phyloP scores from a whole-genome alignment of 192 early-diverging fungal genomes.

The Phycomyces nitens region DNA sequence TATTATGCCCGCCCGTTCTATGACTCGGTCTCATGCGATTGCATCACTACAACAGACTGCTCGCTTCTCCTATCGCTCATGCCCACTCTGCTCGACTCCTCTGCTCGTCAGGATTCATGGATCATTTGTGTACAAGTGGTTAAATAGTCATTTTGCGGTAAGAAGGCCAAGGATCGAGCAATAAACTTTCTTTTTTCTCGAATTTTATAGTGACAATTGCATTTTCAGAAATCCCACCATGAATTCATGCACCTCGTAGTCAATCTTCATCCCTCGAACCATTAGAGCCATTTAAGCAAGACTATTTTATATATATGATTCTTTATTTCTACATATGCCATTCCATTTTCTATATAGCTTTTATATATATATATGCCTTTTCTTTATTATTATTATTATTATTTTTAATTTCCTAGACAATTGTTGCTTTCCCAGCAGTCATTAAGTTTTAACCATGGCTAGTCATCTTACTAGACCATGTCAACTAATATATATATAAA shows the following conservation, averaged over 20 bases:
- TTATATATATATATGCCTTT: too few relatives aligned
- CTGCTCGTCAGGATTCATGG: conserved; percentile 25
- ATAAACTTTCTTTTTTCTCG: too few relatives aligned
- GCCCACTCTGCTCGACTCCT: conserved; percentile 20
- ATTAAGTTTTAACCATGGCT: too few relatives aligned
- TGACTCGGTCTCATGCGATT: background rate
- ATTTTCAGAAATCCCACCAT: conserved; percentile 13
- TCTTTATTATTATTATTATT: too few relatives aligned
- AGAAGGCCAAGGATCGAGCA: background rate
- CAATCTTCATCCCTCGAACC: conserved; percentile 13
- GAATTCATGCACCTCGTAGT: conserved; percentile 28
- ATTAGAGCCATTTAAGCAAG: background rate
- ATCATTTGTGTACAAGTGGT: conserved; percentile 27
- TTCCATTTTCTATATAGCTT: too few relatives aligned
- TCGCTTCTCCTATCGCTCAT: conserved; percentile 14
- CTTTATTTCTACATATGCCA: too few relatives aligned
- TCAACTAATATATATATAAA: too few relatives aligned
- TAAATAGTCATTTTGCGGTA: conserved; percentile 21
- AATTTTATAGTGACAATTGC: too few relatives aligned
- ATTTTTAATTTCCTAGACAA: too few relatives aligned
- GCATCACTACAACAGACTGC: background rate
- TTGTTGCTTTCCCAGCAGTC: too few relatives aligned
- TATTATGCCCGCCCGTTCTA: background rate
- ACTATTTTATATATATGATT: too few relatives aligned
- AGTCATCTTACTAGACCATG: too few relatives aligned